Conservation (phyloP, 805 yeast species). For the Priceomyces fermenticarens region DNA sequence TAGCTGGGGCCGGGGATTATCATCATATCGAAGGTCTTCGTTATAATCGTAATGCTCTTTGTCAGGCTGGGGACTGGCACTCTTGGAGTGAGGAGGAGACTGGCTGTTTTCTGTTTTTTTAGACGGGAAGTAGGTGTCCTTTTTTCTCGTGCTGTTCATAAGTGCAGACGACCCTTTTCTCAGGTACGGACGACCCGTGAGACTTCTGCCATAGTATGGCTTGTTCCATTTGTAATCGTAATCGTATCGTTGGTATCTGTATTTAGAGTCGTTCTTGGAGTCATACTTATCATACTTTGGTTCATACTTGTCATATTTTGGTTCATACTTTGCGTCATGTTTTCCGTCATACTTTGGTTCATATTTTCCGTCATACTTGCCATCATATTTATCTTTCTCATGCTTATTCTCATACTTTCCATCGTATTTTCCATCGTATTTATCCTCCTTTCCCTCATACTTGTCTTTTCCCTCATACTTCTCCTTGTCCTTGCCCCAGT, state of each 20-base stretch:
- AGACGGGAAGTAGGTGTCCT: conserved; percentile 29
- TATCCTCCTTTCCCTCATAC: neutral
- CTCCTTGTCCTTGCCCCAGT: too few species aligned
- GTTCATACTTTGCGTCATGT: too few species aligned
- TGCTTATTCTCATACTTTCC: neutral
- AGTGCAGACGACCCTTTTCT: conserved; percentile 18
- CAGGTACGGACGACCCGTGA: conserved; percentile 15
- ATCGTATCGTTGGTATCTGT: neutral
- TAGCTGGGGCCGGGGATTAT: conserved; percentile 13
- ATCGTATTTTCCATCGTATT: neutral
- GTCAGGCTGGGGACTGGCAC: conserved; percentile 16
- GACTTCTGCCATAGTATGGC: neutral
- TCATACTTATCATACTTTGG: neutral
- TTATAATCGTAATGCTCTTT: conserved; percentile 4
- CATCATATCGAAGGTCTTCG: conserved; percentile 3
- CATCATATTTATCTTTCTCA: neutral
- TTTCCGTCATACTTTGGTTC: too few species aligned
- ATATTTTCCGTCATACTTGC: too few species aligned
- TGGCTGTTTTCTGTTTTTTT: conserved; percentile 9
- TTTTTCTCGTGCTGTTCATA: conserved; percentile 16
- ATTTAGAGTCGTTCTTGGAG: neutral
- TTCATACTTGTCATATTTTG: neutral
- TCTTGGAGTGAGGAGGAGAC: conserved; percentile 5
- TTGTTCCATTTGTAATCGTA: too few species aligned
- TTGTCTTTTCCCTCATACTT: conserved; percentile 3